phyloP scores from a whole-genome alignment of 1,284 basidiomycete genomes.

The Pseudozyma hubeiensis region DNA sequence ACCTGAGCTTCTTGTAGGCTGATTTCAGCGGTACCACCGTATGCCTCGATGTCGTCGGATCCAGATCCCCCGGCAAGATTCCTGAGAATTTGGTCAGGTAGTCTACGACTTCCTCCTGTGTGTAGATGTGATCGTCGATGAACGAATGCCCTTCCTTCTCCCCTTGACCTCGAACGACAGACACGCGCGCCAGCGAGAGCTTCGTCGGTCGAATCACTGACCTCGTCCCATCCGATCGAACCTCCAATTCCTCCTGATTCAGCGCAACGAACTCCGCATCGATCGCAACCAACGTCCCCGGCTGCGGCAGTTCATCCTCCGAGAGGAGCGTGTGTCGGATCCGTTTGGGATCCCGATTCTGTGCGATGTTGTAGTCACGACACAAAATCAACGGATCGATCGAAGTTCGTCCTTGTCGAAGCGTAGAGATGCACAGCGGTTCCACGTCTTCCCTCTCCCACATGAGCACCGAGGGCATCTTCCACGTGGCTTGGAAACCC shows the following conservation, averaged over 20 bases:
- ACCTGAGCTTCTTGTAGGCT: constrained; percentile 96
- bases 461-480: constrained; percentile 90
- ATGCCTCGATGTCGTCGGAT: constrained; percentile 82
- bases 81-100: constrained; percentile 97
- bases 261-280: constrained; percentile 98
- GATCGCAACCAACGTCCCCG: constrained; percentile 88
- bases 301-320: constrained; percentile 82
- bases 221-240: constrained; percentile 91
- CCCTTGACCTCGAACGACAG: constrained; percentile 88
- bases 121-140: constrained; percentile 98
- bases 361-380: constrained; percentile 79
- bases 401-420: constrained; percentile 37
- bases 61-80: constrained; percentile 84
- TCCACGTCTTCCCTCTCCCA: constrained; percentile 80
- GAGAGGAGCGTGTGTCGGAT: constrained; percentile 83
- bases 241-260: constrained; percentile 95
- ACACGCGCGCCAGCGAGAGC: constrained; percentile 91
- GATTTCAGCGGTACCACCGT: constrained; percentile 94
- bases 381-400: constrained; percentile 75
- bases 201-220: constrained; percentile 90
- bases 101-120: constrained; percentile 92
- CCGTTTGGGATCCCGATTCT: constrained; percentile 77
- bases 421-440: constrained; percentile 22
- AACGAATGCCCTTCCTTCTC: constrained; percentile 84
- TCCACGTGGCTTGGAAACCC: constrained; percentile 86